A percentile compares a stretch with the other conserved stretches of the same genome.
Evolutionary conservation across 2,329 filamentous ascomycete species (phyloP).

Genomic region (Colletotrichum somersetense): DNA sequence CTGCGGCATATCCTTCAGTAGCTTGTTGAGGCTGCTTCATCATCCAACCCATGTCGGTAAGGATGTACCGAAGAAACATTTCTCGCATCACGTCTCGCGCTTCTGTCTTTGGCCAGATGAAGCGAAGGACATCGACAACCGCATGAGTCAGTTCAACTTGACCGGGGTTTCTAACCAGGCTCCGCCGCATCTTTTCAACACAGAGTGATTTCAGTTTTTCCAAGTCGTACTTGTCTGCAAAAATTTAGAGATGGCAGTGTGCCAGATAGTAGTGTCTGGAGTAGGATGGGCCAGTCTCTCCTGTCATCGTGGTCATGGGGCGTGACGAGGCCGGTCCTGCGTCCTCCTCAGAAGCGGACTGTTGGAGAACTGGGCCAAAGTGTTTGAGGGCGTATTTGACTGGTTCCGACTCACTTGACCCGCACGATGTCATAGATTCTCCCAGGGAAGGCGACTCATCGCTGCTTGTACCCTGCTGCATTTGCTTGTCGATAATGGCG

Average conservation of each 20-base stretch:
- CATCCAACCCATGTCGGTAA: neutral
- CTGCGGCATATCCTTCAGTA: neutral
- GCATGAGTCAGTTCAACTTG: neutral
- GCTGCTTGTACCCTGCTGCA: neutral
- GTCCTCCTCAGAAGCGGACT: neutral
- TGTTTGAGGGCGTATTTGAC: neutral
- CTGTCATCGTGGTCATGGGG: too few relatives aligned
- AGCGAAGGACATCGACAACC: neutral
- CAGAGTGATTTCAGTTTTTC: neutral
- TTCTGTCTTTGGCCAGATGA: neutral
- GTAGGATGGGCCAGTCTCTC: too few relatives aligned
- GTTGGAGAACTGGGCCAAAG: neutral
- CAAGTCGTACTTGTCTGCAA: neutral
- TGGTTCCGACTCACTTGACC: accelerated
- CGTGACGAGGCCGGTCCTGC: too few relatives aligned
- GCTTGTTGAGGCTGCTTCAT: neutral
- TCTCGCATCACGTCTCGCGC: neutral
- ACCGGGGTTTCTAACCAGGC: neutral
- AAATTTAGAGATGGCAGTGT: neutral
- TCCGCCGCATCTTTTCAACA: neutral
- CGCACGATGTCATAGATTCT: neutral
- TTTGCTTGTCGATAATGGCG: neutral
- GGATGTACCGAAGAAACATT: neutral
- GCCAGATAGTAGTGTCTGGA: neutral
- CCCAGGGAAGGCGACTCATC: neutral